Conservation (phyloP, 805 yeast species). For the Sungouiozyma intestinalis region DNA sequence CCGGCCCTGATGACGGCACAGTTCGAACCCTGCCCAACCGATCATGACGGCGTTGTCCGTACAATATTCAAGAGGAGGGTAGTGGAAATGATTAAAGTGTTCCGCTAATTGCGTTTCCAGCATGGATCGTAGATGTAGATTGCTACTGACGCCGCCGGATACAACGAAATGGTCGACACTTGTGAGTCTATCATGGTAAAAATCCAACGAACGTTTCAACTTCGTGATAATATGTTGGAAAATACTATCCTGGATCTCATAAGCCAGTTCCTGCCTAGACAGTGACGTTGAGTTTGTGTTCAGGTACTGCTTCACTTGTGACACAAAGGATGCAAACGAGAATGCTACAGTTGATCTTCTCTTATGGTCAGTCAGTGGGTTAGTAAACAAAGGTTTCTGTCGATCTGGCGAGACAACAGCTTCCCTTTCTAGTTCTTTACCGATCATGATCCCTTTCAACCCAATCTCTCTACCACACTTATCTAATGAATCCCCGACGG, state of each 20-base stretch:
- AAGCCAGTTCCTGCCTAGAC: constrained; percentile 27
- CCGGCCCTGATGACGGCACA: constrained; percentile 38
- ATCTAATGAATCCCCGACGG: constrained; percentile 89
- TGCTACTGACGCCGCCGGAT: constrained; percentile 94
- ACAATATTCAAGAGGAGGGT: constrained; percentile 64
- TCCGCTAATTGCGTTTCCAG: constrained; percentile 30
- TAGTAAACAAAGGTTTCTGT: constrained; percentile 27
- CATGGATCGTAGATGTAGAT: constrained; percentile 42
- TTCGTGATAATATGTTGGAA: constrained; percentile 67
- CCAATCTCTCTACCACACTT: constrained; percentile 87
- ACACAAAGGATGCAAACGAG: constrained; percentile 70
- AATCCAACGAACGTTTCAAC: constrained; percentile 37
- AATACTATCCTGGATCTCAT: constrained; percentile 49
- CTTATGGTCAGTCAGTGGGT: constrained; percentile 43
- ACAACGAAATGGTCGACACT: constrained; percentile 50
- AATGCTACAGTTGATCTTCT: constrained; percentile 43
- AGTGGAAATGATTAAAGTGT: constrained; percentile 38
- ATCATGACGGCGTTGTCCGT: constrained; percentile 97
- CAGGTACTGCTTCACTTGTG: constrained; percentile 37
- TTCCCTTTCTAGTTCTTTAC: constrained; percentile 58
- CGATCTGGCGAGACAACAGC: constrained; percentile 24
- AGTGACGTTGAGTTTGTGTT: constrained; percentile 1
- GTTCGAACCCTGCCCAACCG: constrained; percentile 93
- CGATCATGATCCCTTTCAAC: constrained; percentile 71
- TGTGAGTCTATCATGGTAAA: constrained; percentile 31